Percentiles rank a stretch among this genome's conserved stretches.
Evolutionary conservation across 805 yeast genomes (phyloP).

Genomic region (Peterozyma xylosa): DNA sequence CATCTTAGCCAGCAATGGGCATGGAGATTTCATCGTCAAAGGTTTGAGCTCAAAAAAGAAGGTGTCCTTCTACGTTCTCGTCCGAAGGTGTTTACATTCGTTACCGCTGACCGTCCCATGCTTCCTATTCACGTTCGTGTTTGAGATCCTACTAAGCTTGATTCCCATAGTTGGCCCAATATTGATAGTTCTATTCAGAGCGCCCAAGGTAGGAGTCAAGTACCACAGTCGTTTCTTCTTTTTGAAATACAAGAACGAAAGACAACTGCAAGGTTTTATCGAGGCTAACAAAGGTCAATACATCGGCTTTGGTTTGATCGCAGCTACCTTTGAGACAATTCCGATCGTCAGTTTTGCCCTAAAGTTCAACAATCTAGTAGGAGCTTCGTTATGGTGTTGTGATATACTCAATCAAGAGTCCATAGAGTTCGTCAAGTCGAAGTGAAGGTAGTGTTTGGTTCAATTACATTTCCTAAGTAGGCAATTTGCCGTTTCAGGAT

Average conservation of each 20-base stretch:
- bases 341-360: constrained; percentile 49
- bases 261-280: not conserved
- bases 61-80: constrained; percentile 14
- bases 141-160: constrained; percentile 31
- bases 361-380: constrained; percentile 50
- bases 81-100: constrained; percentile 12
- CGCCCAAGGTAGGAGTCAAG: constrained; percentile 45
- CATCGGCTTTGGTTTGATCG: constrained; percentile 40
- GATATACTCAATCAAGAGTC: constrained; percentile 18
- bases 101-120: not conserved
- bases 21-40: constrained; percentile 13
- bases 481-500: no score
- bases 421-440: not conserved
- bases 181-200: constrained; percentile 38
- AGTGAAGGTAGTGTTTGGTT: not conserved
- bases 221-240: constrained; percentile 51
- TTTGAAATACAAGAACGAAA: constrained; percentile 25
- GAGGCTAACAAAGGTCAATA: constrained; percentile 5
- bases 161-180: constrained; percentile 59
- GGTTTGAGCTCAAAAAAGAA: constrained; percentile 11
- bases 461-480: no score
- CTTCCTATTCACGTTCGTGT: constrained; percentile 13
- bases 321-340: constrained; percentile 42
- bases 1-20: constrained; percentile 17
- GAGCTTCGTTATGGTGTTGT: constrained; percentile 60